phyloP scores from a whole-genome alignment of 2,329 filamentous ascomycete genomes.

The Fonsecaea monophora region DNA sequence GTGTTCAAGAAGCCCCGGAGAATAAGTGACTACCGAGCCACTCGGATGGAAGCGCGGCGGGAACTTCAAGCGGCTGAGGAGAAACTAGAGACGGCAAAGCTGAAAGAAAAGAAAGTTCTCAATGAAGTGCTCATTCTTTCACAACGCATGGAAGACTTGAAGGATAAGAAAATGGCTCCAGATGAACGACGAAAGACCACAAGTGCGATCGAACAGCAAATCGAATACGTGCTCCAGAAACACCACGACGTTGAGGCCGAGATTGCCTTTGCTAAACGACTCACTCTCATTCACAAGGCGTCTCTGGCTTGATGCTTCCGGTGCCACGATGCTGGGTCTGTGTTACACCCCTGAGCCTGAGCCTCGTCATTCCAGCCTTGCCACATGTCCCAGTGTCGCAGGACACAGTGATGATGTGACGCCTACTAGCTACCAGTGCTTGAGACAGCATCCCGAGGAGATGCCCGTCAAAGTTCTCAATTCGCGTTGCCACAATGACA shows the following conservation, averaged over 20 bases:
- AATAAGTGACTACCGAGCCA: slow-evolving; percentile 23
- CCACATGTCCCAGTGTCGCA: neutral
- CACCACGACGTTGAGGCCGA: slow-evolving; percentile 31
- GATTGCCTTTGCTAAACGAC: slow-evolving; percentile 24
- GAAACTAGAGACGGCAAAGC: slow-evolving; percentile 21
- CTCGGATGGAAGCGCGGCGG: slow-evolving; percentile 19
- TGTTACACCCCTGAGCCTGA: neutral
- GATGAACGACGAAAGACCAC: slow-evolving; percentile 21
- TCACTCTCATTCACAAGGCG: slow-evolving; percentile 27
- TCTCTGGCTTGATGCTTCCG: slow-evolving; percentile 15
- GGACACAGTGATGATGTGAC: neutral
- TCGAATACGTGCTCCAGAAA: slow-evolving; percentile 29
- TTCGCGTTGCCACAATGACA: neutral
- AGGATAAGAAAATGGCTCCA: slow-evolving; percentile 19
- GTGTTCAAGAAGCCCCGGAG: slow-evolving; percentile 21
- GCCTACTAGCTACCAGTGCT: neutral
- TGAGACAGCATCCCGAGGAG: neutral
- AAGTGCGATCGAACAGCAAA: slow-evolving; percentile 27
- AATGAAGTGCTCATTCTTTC: slow-evolving; percentile 23
- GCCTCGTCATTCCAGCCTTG: neutral
- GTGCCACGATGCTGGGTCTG: neutral
- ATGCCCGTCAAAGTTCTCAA: neutral
- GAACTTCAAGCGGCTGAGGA: slow-evolving; percentile 22
- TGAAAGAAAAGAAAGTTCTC: slow-evolving; percentile 29
- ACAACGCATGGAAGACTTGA: slow-evolving; percentile 25